phyloP scores from a whole-genome alignment of 768 basidiomycete species.

The Hygrocybe punicea region DNA sequence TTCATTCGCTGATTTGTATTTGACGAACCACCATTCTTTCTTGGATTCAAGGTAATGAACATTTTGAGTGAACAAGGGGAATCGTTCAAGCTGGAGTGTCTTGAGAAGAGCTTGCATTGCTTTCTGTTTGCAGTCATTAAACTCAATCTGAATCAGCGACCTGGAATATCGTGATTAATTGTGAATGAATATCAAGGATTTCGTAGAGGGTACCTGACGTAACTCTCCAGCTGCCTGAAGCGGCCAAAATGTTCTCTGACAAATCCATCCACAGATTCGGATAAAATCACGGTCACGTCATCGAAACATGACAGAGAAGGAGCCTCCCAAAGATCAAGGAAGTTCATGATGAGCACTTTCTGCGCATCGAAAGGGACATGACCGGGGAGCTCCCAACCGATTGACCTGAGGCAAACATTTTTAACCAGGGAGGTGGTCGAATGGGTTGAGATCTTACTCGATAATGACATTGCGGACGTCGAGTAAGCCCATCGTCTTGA shows the following conservation, averaged over 20 bases:
- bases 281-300: conserved; percentile 15
- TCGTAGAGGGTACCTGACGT: conserved; percentile 20
- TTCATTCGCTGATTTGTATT: background rate
- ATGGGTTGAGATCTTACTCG: conserved; percentile 18
- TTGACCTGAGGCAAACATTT: conserved; percentile 22
- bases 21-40: conserved; percentile 23
- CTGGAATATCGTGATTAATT: background rate
- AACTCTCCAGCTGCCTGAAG: conserved; percentile 26
- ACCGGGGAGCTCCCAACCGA: conserved; percentile 38
- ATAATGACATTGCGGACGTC: conserved; percentile 31
- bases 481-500: conserved; percentile 12
- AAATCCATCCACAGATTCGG: conserved; percentile 17
- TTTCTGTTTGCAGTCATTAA: conserved; percentile 1
- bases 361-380: conserved; percentile 38
- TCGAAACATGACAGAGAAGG: conserved; percentile 32
- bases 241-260: conserved; percentile 29
- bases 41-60: conserved; percentile 18
- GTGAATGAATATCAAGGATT: background rate
- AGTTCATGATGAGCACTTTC: conserved; percentile 24
- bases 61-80: conserved; percentile 27
- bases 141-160: background rate
- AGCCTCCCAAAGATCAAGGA: conserved; percentile 27
- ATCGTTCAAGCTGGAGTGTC: conserved; percentile 6
- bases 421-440: background rate
- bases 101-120: conserved; percentile 2